These are phyloP conservation scores for Colletotrichum viniferum DNA, from an alignment of 2,329 filamentous ascomycete genomes.

Conservation along the genomic window DNA sequence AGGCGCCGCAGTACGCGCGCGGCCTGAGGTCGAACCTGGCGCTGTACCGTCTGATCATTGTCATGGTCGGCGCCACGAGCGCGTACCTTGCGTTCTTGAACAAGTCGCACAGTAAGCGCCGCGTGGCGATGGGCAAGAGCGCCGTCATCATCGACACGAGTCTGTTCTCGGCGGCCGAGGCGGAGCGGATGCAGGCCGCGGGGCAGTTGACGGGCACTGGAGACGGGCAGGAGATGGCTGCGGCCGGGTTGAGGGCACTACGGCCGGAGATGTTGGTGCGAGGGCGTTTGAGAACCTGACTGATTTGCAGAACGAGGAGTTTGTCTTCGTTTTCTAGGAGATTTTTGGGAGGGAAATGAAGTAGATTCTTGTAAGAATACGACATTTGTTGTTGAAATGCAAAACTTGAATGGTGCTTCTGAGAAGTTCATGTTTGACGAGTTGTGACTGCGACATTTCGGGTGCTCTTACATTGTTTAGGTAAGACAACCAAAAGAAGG, in stretches of 20 bases:
- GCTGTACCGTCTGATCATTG: constrained; percentile 61
- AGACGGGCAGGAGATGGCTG: constrained; percentile 26
- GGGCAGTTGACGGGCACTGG: constrained; percentile 1
- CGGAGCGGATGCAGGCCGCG: constrained; percentile 36
- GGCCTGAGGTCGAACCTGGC: constrained; percentile 64
- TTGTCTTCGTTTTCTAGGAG: constrained; percentile 57
- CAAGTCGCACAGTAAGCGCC: constrained; percentile 43
- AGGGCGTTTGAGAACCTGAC: constrained; percentile 63
- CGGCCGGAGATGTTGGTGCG: constrained; percentile 33
- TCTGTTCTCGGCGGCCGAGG: constrained; percentile 55
- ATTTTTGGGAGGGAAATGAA: accelerated
- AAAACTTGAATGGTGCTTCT: background rate
- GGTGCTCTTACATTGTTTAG: accelerated
- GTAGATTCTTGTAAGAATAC: background rate
- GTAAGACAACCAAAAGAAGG: background rate
- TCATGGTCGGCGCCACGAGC: constrained; percentile 43
- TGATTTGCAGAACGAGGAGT: constrained; percentile 67
- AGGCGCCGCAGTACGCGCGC: constrained; percentile 61
- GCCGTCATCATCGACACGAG: constrained; percentile 63
- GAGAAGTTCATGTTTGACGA: background rate
- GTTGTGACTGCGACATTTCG: background rate
- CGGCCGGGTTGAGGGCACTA: constrained; percentile 26
- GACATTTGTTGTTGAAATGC: accelerated
- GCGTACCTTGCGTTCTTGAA: constrained; percentile 52
- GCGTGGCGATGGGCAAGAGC: constrained; percentile 35